Evolutionary conservation across 1,139 yeast species (phyloP).

Genomic region (Blastobotrys proliferans): DNA sequence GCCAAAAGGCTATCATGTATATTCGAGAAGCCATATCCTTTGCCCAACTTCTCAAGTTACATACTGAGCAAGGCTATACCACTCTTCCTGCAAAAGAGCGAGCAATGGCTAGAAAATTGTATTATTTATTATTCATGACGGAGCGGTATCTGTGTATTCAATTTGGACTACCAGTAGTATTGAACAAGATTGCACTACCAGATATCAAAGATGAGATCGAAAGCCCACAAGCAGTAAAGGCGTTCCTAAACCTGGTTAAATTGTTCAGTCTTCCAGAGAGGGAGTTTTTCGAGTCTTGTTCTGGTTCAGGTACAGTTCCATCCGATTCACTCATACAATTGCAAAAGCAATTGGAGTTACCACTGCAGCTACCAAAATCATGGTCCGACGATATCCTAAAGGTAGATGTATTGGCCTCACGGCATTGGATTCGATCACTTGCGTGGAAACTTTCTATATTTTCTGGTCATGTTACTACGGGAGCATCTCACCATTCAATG

Average conservation of each 20-base stretch:
- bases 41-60: conserved; percentile 20
- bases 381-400: conserved; percentile 15
- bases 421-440: conserved; percentile 19
- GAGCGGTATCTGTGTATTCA: conserved; percentile 20
- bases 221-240: conserved; percentile 11
- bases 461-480: conserved; percentile 16
- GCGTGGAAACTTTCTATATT: conserved; percentile 19
- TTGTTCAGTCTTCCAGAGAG: conserved; percentile 18
- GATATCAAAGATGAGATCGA: conserved; percentile 13
- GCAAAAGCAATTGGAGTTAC: conserved; percentile 14
- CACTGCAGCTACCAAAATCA: conserved; percentile 8
- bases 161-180: conserved; percentile 18
- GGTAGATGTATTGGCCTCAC: conserved; percentile 19
- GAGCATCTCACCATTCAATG: conserved; percentile 1
- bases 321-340: conserved; percentile 10
- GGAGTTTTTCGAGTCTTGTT: conserved; percentile 18
- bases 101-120: conserved; percentile 15
- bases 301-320: conserved; percentile 4
- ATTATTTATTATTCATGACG: conserved; percentile 18
- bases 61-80: conserved; percentile 17
- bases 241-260: conserved; percentile 18
- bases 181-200: conserved; percentile 16
- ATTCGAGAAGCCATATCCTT: conserved; percentile 23
- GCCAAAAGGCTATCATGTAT: conserved; percentile 19
- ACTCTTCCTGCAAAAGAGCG: conserved; percentile 13